Base-by-base conservation (phyloP, 2,329 filamentous ascomycete genomes). In the Fusarium stilboides region DNA sequence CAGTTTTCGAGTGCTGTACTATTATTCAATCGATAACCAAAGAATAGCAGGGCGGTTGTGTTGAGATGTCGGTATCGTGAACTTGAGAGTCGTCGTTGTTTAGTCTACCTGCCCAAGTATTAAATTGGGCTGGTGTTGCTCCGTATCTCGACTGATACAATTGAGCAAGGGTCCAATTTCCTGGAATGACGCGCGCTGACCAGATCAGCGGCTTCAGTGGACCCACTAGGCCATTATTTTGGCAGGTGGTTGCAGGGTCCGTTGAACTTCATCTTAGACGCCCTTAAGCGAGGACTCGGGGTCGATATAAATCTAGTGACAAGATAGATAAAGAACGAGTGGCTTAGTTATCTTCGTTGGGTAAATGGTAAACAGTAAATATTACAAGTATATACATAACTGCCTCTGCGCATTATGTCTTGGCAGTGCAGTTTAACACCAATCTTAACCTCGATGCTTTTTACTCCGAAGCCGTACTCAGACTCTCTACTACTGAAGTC, bases 381-480 rank as follows among this genome's bases (percentile, higher is more conserved):
- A 62, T 62, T 69, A 69, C 61, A 69, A 69, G 34, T 19, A 34
- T 57, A 62, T 13, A 31, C 28, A 31, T 60, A 65, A 47, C 19
- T 40, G 26, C 28, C 19, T 39, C 24, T 31, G 33, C 37, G 39
- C 26, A 53, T 58, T 22, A 57, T 36, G 31, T 33, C 28, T 53
- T 19, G 44, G 33, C 31, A 22, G 22, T 33, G 20, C n/a, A 46
- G 43, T 31, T 47, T 31, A 45, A 39, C 34, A 13, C 19, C 28
- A 26, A 26, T 52, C 40, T 19, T 34, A 47, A 46, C 9, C 28
- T 50, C 50, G 7, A 40, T 40, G 19, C 37, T 39, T 9, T 50
- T 45, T 50, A 60, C 20, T 74, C 72, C 15, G 70, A 74, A 13
- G 52, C 62, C 26, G 64, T 72, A 51, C 70, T 74, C 62, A 75